phyloP scores from a whole-genome alignment of 148 eudicot species.

The Chenopodium berlandieri region DNA sequence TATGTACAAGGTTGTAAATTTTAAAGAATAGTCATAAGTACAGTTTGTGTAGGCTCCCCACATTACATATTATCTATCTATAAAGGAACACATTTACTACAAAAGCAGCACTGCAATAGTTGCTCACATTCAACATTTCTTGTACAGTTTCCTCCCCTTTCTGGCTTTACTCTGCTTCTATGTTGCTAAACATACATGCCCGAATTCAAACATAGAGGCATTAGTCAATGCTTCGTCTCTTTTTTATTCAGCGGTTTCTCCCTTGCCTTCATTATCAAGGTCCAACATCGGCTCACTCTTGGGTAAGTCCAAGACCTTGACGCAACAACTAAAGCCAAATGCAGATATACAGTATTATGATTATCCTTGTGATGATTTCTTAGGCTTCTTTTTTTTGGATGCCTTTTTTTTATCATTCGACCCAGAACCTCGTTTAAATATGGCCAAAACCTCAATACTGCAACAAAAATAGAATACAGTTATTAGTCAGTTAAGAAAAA shows the following conservation, averaged over 20 bases:
- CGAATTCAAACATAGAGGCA: neutral
- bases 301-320: constrained; percentile 1
- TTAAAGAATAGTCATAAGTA: constrained; percentile 6
- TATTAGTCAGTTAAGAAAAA: constrained; percentile 1
- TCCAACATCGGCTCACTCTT: constrained; percentile 5
- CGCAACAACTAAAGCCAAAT: constrained; percentile 8
- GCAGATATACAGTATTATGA: neutral
- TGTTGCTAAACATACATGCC: neutral
- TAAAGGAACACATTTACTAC: constrained; percentile 4
- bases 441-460: constrained; percentile 94
- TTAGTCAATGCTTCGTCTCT: neutral
- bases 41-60: constrained; percentile 21
- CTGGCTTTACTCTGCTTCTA: neutral
- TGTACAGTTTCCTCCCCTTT: constrained; percentile 11
- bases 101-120: neutral
- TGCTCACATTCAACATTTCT: constrained; percentile 4
- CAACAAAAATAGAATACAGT: constrained; percentile 31
- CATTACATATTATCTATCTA: constrained; percentile 20
- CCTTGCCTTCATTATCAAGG: constrained; percentile 1
- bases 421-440: constrained; percentile 63
- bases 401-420: constrained; percentile 58
- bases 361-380: constrained; percentile 42
- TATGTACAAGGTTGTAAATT: constrained; percentile 32
- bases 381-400: constrained; percentile 60
- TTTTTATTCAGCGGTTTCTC: neutral